Evolutionary conservation across 1,139 yeast species (phyloP), one percentile per base, ranked within the genome.

Genomic region (Debaryomyces udenii): DNA sequence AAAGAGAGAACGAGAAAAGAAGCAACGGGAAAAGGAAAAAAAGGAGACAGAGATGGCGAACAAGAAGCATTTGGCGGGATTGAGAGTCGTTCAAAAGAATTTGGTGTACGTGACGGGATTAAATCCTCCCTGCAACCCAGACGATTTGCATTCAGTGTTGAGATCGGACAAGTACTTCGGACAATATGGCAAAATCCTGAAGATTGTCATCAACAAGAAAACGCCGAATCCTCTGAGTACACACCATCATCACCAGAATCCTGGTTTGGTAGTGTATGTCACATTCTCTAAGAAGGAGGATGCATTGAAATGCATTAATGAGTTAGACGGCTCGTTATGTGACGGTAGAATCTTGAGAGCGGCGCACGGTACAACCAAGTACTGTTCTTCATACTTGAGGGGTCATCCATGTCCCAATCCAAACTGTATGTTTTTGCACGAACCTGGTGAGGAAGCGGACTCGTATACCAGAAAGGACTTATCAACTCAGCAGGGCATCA

Each of bases 381-480:
- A 94, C 68, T 94, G 99, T 64, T 89, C 96, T 11, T 86, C 96
- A 2, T 94, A 94, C 61, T 73, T 94, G 50, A 79, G 98, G 50
- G 97, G 97, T 30, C 96, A 89, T 61, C 84, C 95, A 15, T 94
- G 99, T 67, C 99, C 96, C 45, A 94, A 94, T 64, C 99, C 99
- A 46, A 90, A 90, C 61, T 94, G 99, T 75, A 94, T 94, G 99
- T 94, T 93, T 59, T 75, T 94, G 55, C 99, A 94, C 62, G 99
- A 94, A 64, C 99, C 99, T 3, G 99, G 99, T 45, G 99, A 94
- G 68, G 99, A 94, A 62, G 98, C 98, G 1, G 99, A 94, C 57
- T 85, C 96, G 6, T 93, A 89, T 64, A 88, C 96, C 26, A 83
- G 96, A 64, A 94, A 91, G 61, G 97, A 91, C 59, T 75, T 90